Evolutionary conservation across 768 basidiomycete genomes (phyloP).

Genomic region (Ramaria rubella): DNA sequence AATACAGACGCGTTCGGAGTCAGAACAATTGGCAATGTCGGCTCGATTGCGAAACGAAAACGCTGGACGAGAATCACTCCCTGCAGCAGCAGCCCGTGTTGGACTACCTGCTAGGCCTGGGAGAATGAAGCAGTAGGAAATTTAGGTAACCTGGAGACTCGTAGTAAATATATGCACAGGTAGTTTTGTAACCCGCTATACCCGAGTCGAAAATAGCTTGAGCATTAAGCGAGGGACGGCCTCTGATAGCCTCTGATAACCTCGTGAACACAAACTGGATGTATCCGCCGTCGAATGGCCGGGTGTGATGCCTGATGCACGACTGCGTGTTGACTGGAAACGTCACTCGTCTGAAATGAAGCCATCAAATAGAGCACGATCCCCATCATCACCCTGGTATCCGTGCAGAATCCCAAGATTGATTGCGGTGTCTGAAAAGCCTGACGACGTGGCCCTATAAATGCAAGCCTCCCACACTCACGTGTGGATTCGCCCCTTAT

Average conservation of each 20-base stretch:
- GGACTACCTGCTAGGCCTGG: conserved; percentile 32
- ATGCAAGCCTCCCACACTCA: background rate
- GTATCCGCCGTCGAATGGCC: too few species aligned
- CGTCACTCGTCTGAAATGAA: background rate
- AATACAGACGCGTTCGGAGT: conserved; percentile 6
- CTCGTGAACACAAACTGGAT: too few species aligned
- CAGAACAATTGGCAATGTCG: conserved; percentile 5
- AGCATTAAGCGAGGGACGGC: too few species aligned
- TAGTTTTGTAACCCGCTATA: too few species aligned
- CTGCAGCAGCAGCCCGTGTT: conserved; percentile 18
- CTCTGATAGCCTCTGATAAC: too few species aligned
- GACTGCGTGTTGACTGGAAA: background rate
- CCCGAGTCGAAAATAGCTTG: too few species aligned
- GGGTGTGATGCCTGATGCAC: too few species aligned
- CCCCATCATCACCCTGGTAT: too few species aligned
- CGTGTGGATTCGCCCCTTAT: background rate
- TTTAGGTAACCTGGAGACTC: too few species aligned
- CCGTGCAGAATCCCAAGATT: background rate
- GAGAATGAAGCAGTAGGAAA: too few species aligned
- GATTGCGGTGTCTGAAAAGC: conserved; percentile 6
- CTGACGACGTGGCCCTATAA: conserved; percentile 1
- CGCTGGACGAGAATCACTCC: background rate
- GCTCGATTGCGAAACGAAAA: background rate
- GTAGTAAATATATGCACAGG: too few species aligned
- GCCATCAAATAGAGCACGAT: too few species aligned